Conservation (phyloP, 2,329 filamentous ascomycete species). For the Cladophialophora yegresii region DNA sequence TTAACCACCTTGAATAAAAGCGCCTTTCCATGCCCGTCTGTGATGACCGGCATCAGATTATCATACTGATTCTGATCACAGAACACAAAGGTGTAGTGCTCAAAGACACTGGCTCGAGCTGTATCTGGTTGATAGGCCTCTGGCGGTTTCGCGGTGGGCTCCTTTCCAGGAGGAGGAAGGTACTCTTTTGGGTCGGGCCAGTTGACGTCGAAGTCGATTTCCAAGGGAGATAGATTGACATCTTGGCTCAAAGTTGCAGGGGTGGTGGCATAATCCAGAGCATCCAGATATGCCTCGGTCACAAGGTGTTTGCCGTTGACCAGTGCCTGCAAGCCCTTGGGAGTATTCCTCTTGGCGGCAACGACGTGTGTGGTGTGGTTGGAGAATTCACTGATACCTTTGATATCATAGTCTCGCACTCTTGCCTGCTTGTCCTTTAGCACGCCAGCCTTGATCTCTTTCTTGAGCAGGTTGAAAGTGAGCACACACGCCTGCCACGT, state of each 20-base stretch:
- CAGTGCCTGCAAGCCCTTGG: slow-evolving; percentile 81
- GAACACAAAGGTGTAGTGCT: slow-evolving; percentile 87
- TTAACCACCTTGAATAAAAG: slow-evolving; percentile 64
- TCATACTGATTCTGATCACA: slow-evolving; percentile 74
- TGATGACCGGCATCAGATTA: slow-evolving; percentile 72
- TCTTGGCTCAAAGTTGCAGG: slow-evolving; percentile 54
- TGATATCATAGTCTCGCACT: slow-evolving; percentile 86
- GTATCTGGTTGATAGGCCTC: slow-evolving; percentile 72
- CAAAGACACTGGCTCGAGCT: slow-evolving; percentile 70
- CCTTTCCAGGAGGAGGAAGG: slow-evolving; percentile 72
- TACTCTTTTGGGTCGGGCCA: slow-evolving; percentile 77
- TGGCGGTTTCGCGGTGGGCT: slow-evolving; percentile 68
- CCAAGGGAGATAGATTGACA: slow-evolving; percentile 61
- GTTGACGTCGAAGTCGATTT: slow-evolving; percentile 73
- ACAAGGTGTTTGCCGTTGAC: slow-evolving; percentile 81
- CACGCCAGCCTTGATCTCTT: slow-evolving; percentile 67
- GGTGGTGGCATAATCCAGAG: slow-evolving; percentile 64
- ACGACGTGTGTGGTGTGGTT: slow-evolving; percentile 82
- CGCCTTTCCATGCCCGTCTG: slow-evolving; percentile 79
- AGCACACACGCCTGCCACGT: slow-evolving; percentile 80
- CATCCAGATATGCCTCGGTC: slow-evolving; percentile 69
- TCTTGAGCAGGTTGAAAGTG: slow-evolving; percentile 74
- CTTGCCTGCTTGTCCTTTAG: slow-evolving; percentile 62
- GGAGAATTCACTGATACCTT: slow-evolving; percentile 72
- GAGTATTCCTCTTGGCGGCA: slow-evolving; percentile 83